Percentiles rank a stretch among this genome's conserved stretches.
phyloP scores from a whole-genome alignment of 1,284 basidiomycete genomes.

The Cerioporus squamosus region DNA sequence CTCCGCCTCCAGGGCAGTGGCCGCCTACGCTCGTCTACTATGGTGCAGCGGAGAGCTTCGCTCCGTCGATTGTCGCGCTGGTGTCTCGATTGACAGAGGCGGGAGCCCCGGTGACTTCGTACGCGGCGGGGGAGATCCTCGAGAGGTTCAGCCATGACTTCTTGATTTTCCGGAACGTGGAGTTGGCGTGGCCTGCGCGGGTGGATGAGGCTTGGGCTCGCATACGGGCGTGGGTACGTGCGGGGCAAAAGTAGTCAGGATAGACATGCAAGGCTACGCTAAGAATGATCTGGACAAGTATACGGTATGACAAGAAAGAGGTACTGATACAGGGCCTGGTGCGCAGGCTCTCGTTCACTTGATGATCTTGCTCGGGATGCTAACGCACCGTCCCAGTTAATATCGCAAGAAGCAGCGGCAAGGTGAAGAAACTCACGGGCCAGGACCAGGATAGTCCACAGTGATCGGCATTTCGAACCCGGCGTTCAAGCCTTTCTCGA shows the following conservation, averaged over 20 bases:
- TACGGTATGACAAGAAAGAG: too few relatives aligned
- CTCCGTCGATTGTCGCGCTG: slow-evolving; percentile 8
- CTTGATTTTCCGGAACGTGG: slow-evolving; percentile 12
- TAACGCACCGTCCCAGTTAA: not conserved
- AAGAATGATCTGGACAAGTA: not conserved
- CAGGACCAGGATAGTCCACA: slow-evolving; percentile 10
- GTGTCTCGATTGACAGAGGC: slow-evolving; percentile 1
- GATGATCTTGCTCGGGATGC: slow-evolving; percentile 6
- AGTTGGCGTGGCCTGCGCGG: slow-evolving; percentile 15
- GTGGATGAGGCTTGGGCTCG: slow-evolving; percentile 18
- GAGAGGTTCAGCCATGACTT: slow-evolving; percentile 23
- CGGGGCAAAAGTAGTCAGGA: not conserved
- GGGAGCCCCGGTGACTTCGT: slow-evolving; percentile 1
- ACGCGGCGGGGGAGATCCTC: slow-evolving; percentile 13
- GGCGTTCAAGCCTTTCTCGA: not conserved
- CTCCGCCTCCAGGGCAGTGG: slow-evolving; percentile 9
- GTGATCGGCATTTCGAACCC: slow-evolving; percentile 14
- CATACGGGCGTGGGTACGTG: slow-evolving; percentile 11
- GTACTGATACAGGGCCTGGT: not conserved
- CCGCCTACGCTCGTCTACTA: slow-evolving; percentile 21
- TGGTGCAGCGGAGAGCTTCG: slow-evolving; percentile 15
- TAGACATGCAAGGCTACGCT: not conserved
- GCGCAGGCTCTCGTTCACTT: not conserved
- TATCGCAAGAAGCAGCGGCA: not conserved
- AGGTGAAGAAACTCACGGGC: slow-evolving; percentile 3